Evolutionary conservation across 1,284 basidiomycete species (phyloP).

Genomic region (Malassezia equina): DNA sequence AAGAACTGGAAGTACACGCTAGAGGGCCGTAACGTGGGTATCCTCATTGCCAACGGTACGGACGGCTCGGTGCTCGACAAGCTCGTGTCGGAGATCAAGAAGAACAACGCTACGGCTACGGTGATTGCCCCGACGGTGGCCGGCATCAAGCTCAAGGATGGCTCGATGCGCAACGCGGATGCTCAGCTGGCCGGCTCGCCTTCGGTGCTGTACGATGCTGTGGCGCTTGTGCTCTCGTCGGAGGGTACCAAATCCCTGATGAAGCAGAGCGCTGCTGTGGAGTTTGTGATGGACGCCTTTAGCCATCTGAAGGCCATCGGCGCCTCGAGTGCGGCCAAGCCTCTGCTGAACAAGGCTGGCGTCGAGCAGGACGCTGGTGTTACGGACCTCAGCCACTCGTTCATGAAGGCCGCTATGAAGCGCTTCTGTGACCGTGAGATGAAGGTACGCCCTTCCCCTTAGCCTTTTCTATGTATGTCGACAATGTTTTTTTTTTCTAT

Average conservation of each 20-base stretch:
- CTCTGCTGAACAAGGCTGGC: slow-evolving; percentile 4
- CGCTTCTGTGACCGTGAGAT: slow-evolving; percentile 10
- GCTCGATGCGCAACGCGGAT: slow-evolving; percentile 2
- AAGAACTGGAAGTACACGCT: slow-evolving; percentile 2
- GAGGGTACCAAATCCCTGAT: background rate
- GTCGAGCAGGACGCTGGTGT: background rate
- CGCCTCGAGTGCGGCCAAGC: background rate
- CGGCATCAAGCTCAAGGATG: slow-evolving; percentile 2
- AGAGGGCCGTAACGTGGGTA: slow-evolving; percentile 3
- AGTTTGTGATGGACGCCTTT: slow-evolving; percentile 7
- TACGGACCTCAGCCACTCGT: background rate
- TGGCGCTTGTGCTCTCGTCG: slow-evolving; percentile 1
- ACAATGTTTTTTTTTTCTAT: background rate
- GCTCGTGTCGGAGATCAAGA: background rate
- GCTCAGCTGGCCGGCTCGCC: slow-evolving; percentile 1
- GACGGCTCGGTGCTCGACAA: background rate
- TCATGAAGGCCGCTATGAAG: background rate
- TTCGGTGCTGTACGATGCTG: slow-evolving; percentile 8
- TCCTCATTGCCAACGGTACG: slow-evolving; percentile 2
- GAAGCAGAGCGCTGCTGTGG: background rate
- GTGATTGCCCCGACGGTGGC: background rate
- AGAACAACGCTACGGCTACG: background rate
- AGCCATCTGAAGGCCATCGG: slow-evolving; percentile 13
- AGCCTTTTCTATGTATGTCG: no score
- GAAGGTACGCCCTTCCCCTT: background rate